Base-by-base conservation (phyloP, 441 rosid species). In the Bocquillonia castaneifolia region DNA sequence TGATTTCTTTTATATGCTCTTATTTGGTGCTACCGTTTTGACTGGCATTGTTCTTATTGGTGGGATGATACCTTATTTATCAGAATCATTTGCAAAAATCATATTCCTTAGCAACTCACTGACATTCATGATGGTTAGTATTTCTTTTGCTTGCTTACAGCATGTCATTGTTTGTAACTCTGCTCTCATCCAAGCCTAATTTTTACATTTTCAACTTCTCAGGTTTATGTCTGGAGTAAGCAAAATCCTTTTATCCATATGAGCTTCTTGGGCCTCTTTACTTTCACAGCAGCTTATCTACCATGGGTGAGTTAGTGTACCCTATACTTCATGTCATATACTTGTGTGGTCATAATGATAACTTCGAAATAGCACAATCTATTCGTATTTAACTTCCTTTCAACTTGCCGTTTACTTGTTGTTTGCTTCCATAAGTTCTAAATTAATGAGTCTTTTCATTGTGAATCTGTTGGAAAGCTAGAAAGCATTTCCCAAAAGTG, bases 191-290 rank as follows among this genome's bases (percentile, higher is more conserved):
- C 44, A 51, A 68, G 23, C 50, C 64, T 57, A 20, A 71, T 25
- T 72, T 18, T 71, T 73, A 34, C 60, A 28, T 39, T 63, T 31
- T 64, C 18, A 34, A 23, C n/a, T 58, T 31, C 59, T 51, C 81
- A 95, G 99, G 99, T 95, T 36, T 95, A 95, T 72, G 99, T 95
- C 51, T 95, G 99, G 99, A 92, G 99, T 82, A 95, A 95, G 82
- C 99, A 91, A 79, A 95, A 95, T 76, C 99, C 99, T 64, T 92
- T 83, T 64, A 92, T 95, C 76, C 98, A 90, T 75, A 95, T 95
- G 99, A 95, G 98, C 78, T 95, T 95, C 85, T 81, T 95, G 78
- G 99, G 98, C 64, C 83, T 95, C 31, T 92, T 95, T 78, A 92
- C 96, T 55, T 92, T 95, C 68, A 95, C 99, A 3, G 98, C 99